Conservation (phyloP, 2,329 filamentous ascomycete genomes). For the Canariomyces notabilis region DNA sequence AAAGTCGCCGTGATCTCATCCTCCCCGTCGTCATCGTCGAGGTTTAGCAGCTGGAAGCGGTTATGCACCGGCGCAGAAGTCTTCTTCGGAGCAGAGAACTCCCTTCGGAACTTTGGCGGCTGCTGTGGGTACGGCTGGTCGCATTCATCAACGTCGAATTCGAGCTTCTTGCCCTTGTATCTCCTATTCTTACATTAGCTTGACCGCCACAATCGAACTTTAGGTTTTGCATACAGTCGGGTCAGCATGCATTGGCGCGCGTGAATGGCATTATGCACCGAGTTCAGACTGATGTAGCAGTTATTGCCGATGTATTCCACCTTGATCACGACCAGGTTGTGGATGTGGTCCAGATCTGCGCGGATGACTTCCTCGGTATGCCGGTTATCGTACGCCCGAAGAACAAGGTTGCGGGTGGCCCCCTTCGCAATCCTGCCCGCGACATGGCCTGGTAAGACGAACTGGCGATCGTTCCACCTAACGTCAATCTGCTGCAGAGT, state of each 20-base stretch:
- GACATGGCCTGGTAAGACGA: slow-evolving; percentile 57
- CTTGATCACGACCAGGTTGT: slow-evolving; percentile 67
- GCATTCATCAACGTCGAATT: slow-evolving; percentile 70
- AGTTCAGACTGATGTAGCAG: slow-evolving; percentile 70
- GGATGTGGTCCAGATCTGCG: slow-evolving; percentile 74
- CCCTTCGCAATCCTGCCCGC: slow-evolving; percentile 59
- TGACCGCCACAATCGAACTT: neutral
- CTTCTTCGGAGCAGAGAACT: slow-evolving; percentile 32
- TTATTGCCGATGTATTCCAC: slow-evolving; percentile 54
- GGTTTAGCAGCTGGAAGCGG: slow-evolving; percentile 55
- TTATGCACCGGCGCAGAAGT: slow-evolving; percentile 43
- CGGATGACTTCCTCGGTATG: slow-evolving; percentile 62
- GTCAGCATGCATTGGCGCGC: slow-evolving; percentile 75
- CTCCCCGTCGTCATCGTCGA: slow-evolving; percentile 43
- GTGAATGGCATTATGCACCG: slow-evolving; percentile 68
- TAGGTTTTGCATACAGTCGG: slow-evolving; percentile 38
- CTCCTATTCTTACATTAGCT: slow-evolving; percentile 36
- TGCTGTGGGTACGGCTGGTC: slow-evolving; percentile 46
- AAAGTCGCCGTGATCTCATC: slow-evolving; percentile 31
- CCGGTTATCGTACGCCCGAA: slow-evolving; percentile 53
- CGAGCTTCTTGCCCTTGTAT: slow-evolving; percentile 67
- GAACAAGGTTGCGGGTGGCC: slow-evolving; percentile 68
- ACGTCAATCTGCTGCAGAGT: slow-evolving; percentile 52
- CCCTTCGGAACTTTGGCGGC: slow-evolving; percentile 24
- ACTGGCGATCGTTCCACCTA: slow-evolving; percentile 67